Percentiles rank a stretch among this genome's conserved stretches.
phyloP scores from a whole-genome alignment of 108 stramenopile genomes.

The Pseudonitzschia pungens region DNA sequence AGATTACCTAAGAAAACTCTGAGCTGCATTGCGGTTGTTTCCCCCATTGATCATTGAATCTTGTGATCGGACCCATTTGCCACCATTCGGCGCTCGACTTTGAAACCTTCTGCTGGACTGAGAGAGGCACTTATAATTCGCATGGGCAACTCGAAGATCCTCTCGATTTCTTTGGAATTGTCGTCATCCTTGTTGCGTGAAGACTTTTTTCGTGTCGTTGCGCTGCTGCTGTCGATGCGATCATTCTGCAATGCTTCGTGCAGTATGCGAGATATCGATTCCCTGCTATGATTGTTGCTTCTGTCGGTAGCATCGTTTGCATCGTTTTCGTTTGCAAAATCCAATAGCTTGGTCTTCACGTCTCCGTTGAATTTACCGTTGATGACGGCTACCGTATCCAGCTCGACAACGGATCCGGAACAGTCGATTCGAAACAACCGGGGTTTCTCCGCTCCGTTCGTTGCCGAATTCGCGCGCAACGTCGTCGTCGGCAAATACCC shows the following conservation, averaged over 20 bases:
- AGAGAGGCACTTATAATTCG: slow-evolving; percentile 24
- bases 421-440: slow-evolving; percentile 73
- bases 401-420: slow-evolving; percentile 48
- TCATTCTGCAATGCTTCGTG: slow-evolving; percentile 12
- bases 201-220: neutral
- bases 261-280: slow-evolving; percentile 22
- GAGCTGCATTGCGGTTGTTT: neutral
- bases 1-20: too few relatives aligned
- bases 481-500: slow-evolving; percentile 38
- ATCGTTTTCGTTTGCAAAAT: slow-evolving; percentile 16
- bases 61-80: neutral
- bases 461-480: neutral
- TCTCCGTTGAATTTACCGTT: slow-evolving; percentile 18
- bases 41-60: neutral
- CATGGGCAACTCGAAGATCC: slow-evolving; percentile 10
- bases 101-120: slow-evolving; percentile 8
- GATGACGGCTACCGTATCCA: slow-evolving; percentile 14
- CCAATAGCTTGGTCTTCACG: slow-evolving; percentile 3
- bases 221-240: neutral
- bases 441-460: slow-evolving; percentile 22
- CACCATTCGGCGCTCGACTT: slow-evolving; percentile 21
- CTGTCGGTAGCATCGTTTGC: neutral
- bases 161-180: neutral
- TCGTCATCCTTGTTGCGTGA: neutral
- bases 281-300: neutral